Base-by-base conservation (phyloP, 225 moss, liverwort and hornwort species). In the Neckera pumila region DNA sequence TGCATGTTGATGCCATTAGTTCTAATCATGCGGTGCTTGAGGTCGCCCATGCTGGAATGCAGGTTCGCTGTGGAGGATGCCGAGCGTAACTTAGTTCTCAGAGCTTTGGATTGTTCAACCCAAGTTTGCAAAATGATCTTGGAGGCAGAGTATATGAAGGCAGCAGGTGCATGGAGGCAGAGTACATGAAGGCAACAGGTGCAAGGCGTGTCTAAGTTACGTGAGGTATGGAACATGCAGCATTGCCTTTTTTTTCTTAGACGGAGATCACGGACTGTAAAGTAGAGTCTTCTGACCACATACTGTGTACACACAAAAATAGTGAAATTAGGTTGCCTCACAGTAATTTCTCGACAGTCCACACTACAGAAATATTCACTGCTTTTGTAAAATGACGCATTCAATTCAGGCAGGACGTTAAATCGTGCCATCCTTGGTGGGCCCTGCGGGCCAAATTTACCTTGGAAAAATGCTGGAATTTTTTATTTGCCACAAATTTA, bases 1-100 rank as follows among this genome's bases (percentile, higher is more conserved):
- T 84, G 88, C 88, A 88, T 88, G 67, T 84, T 84, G 84, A 88
- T 84, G 67, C 88, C 88, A 67, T 88, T 88, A 3, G 88, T 84
- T 67, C 47, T 42, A 47, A 84, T 77, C 42, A 36, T 53, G 54
- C 88, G 75, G 76, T 88, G 88, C 76, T 88, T 49, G 53, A 87
- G 2, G 51, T 82, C 82, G 53, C 74, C 87, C 87, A 87, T 87
- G 82, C 40, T 72, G 38, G 49, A 71, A 28, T 25, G 54, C 34
- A 34, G 59, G 20, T 9, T 38, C 26, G 85, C 61, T 20, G 42
- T 9, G 80, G 31, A 60, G 51, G 36, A n/a, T 30, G 40, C 56
- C 54, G 69, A 30, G 2, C 34, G 23, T 12, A n/a, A n/a, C n/a
- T n/a, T n/a, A 15, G 40, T 56, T 38, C 19, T 75, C 76, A 36